Evolutionary conservation across 2,329 filamentous ascomycete genomes (phyloP).

Genomic region (Nothopassalora personata): DNA sequence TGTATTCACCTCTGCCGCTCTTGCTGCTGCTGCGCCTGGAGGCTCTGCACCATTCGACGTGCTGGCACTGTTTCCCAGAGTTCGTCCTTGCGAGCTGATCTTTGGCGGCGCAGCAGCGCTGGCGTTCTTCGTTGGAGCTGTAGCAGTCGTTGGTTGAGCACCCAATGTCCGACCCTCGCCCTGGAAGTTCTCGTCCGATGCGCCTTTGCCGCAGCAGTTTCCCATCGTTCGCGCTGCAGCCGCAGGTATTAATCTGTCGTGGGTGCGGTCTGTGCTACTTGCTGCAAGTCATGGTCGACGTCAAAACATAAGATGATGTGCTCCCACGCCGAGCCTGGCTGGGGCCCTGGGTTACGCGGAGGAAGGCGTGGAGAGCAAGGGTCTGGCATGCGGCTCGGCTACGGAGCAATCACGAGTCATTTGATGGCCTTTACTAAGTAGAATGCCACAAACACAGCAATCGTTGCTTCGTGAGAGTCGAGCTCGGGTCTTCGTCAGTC

Average conservation of each 20-base stretch:
- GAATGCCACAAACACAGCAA: neutral
- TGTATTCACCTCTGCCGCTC: conserved; percentile 69
- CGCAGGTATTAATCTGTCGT: neutral
- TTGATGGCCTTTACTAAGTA: neutral
- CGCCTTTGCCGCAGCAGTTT: conserved; percentile 70
- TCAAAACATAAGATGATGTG: neutral
- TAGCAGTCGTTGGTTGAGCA: conserved; percentile 45
- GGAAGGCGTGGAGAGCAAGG: neutral
- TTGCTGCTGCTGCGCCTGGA: conserved; percentile 67
- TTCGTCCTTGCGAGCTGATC: conserved; percentile 50
- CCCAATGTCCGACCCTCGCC: conserved; percentile 69
- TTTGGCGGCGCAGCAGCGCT: conserved; percentile 42
- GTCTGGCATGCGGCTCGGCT: neutral
- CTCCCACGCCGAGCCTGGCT: neutral
- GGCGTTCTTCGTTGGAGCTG: conserved; percentile 36
- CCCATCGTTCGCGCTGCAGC: conserved; percentile 57
- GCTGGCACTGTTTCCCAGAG: conserved; percentile 51
- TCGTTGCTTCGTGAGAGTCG: neutral
- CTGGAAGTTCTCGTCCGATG: conserved; percentile 60
- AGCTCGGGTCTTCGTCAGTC: neutral
- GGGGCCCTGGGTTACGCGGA: too few relatives aligned
- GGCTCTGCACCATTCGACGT: conserved; percentile 41
- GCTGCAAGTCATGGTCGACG: neutral
- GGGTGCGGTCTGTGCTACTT: neutral
- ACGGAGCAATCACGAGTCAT: neutral